Base-by-base conservation (phyloP, 2,329 filamentous ascomycete species). In the Pestalotiopsis sp. region DNA sequence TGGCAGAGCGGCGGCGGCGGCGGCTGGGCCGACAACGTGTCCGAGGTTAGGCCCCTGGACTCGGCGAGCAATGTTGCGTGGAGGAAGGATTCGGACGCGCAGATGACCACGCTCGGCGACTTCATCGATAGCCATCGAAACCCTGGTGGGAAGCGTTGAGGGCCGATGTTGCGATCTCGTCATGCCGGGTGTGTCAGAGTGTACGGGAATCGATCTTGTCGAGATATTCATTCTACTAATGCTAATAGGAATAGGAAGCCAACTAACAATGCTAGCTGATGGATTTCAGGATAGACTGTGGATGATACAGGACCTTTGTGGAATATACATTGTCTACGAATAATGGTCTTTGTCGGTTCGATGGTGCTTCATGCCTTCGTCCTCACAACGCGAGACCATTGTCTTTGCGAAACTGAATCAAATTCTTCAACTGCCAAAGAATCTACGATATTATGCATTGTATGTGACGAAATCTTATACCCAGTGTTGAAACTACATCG, bases 51-150 rank as follows among this genome's bases (percentile, higher is more conserved):
- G 14, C 69, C 69, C 11, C 49, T 59, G 20, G 69, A 70, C 36
- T 68, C 67, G 14, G 67, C 67, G 23, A 65, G 59, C 25, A 70
- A 72, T 14, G 23, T 70, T 5, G 14, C n/a, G 27, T 70, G 68
- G 68, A 38, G 39, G 25, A 66, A 57, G 45, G 25, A 36, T 13
- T 56, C 62, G 31, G 58, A 64, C 14, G 63, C 57, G 7, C 31
- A 36, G 6, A 45, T 64, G 11, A 69, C 64, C 9, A 58, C 41
- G 17, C 31, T 64, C 11, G 59, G 64, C 6, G 58, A 41, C 14
- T 69, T 69, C 17, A 70, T 67, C 17, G 31, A 57, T 20, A 52
- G 45, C 17, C 45, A 52, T 20, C 45, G 45, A 2, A 23, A 9
- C 6, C 45, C 17, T 9, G 17, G 20, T n/a, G 7, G 45, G 45